Conservation (phyloP, 805 yeast species). For the Jamesozyma gamospora region DNA sequence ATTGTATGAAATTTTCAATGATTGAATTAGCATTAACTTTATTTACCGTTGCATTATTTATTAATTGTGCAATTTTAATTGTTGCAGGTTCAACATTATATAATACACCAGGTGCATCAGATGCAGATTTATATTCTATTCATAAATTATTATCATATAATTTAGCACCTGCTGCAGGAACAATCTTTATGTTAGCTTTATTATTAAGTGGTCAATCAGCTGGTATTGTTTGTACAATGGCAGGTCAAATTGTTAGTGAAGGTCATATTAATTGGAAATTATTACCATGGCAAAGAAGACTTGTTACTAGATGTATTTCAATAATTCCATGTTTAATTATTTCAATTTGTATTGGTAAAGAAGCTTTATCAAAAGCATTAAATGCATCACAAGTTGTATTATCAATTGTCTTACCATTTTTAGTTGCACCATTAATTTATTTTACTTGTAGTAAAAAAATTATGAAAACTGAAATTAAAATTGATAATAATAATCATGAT, state of each 20-base stretch:
- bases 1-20: slow-evolving; percentile 63
- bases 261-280: slow-evolving; percentile 80
- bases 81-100: slow-evolving; percentile 74
- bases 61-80: slow-evolving; percentile 72
- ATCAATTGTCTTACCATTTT: slow-evolving; percentile 72
- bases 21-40: slow-evolving; percentile 61
- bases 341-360: slow-evolving; percentile 59
- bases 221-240: slow-evolving; percentile 85
- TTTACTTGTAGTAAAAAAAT: slow-evolving; percentile 62
- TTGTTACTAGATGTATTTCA: slow-evolving; percentile 68
- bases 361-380: slow-evolving; percentile 61
- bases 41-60: slow-evolving; percentile 74
- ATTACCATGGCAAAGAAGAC: slow-evolving; percentile 70
- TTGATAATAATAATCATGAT: slow-evolving; percentile 3
- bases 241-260: slow-evolving; percentile 87
- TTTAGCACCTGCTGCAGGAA: slow-evolving; percentile 71
- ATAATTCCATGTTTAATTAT: slow-evolving; percentile 73
- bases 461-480: slow-evolving; percentile 49
- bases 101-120: slow-evolving; percentile 57
- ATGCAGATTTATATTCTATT: slow-evolving; percentile 76
- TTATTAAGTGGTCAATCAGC: slow-evolving; percentile 83
- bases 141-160: slow-evolving; percentile 50
- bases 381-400: slow-evolving; percentile 82
- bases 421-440: slow-evolving; percentile 76
- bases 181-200: slow-evolving; percentile 75